Conservation (phyloP, 192 early-diverging fungal species). For the Entomortierella chlamydospora region DNA sequence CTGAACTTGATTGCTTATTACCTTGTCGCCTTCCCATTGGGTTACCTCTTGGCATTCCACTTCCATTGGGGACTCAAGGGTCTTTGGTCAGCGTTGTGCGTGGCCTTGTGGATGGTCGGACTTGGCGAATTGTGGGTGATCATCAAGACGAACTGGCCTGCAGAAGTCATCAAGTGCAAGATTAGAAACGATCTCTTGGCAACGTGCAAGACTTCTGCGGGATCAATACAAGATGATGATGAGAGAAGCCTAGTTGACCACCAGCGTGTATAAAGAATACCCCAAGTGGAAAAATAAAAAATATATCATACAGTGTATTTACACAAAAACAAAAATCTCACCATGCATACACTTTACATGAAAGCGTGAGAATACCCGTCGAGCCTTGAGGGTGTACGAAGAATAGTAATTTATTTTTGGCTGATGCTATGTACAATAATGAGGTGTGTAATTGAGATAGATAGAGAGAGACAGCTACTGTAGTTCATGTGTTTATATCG, state of each 20-base stretch:
- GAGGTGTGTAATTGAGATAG: too few species aligned
- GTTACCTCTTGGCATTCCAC: conserved; percentile 67
- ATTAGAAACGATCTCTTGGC: conserved; percentile 32
- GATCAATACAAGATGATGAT: neutral
- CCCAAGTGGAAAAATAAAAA: too few species aligned
- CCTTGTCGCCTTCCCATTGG: conserved; percentile 74
- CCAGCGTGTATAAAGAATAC: neutral
- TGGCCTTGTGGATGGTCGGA: conserved; percentile 59
- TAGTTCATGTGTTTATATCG: too few species aligned
- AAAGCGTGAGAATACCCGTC: too few species aligned
- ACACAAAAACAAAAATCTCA: neutral
- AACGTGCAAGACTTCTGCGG: neutral
- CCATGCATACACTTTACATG: too few species aligned
- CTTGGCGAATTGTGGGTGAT: conserved; percentile 51
- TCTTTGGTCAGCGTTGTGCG: conserved; percentile 70
- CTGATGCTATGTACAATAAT: too few species aligned
- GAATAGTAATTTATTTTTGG: too few species aligned
- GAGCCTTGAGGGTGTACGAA: too few species aligned
- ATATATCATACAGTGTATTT: neutral
- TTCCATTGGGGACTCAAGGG: conserved; percentile 67
- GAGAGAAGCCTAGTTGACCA: conserved; percentile 11
- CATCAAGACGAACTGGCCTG: conserved; percentile 50
- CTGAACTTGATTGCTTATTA: conserved; percentile 76
- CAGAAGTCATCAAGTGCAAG: conserved; percentile 49
- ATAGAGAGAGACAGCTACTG: too few species aligned